These are phyloP conservation scores for Lentinus brumalis DNA, from an alignment of 768 basidiomycete genomes.

Conservation along the genomic window DNA sequence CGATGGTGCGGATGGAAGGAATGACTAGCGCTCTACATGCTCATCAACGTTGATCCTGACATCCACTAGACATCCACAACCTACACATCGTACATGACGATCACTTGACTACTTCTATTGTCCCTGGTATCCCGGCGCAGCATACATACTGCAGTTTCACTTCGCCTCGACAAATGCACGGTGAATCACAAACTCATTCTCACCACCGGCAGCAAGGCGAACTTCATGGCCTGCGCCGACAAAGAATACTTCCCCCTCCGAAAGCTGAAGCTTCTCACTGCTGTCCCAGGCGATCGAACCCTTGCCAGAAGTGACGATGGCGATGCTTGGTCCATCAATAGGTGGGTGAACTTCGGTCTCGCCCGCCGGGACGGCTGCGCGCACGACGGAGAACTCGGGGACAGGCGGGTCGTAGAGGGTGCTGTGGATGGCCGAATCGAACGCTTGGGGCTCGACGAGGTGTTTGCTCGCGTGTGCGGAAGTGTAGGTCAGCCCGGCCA, in stretches of 20 bases:
- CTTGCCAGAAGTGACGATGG: conserved; percentile 71
- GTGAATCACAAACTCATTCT: conserved; percentile 53
- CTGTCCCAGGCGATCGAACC: conserved; percentile 58
- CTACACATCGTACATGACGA: too few relatives aligned
- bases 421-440: conserved; percentile 38
- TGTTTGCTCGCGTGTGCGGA: conserved; percentile 71
- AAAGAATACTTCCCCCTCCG: conserved; percentile 78
- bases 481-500: conserved; percentile 84
- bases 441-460: conserved; percentile 60
- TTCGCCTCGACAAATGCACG: conserved; percentile 65
- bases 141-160: background rate
- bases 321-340: conserved; percentile 83
- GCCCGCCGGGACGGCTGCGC: conserved; percentile 49
- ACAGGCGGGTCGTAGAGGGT: conserved; percentile 89
- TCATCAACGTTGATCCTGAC: too few relatives aligned
- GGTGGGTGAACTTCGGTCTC: conserved; percentile 56
- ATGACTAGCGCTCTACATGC: too few relatives aligned
- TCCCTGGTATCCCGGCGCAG: background rate
- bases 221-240: conserved; percentile 72
- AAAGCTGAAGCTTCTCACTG: conserved; percentile 40
- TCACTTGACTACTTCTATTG: background rate
- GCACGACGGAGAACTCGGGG: conserved; percentile 88
- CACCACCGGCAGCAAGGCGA: conserved; percentile 41
- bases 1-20: background rate
- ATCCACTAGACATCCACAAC: too few relatives aligned